Conservation (phyloP, 1,284 basidiomycete genomes). For the Leccinum subrobustum region DNA sequence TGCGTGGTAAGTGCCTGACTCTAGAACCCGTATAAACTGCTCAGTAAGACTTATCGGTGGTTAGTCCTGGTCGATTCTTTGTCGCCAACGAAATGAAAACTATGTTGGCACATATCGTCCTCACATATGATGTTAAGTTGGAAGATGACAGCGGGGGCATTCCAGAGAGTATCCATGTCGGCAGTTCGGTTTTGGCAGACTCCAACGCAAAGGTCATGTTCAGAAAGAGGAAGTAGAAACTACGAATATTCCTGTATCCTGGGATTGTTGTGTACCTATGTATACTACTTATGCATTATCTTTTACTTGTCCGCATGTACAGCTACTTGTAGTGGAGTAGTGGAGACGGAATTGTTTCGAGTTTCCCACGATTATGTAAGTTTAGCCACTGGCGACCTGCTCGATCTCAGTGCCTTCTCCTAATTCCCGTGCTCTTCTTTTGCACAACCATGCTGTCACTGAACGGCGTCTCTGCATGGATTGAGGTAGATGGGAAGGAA, state of each 20-base stretch:
- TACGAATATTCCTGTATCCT: neutral
- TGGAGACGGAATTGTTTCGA: neutral
- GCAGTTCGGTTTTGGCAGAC: neutral
- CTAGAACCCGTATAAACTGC: neutral
- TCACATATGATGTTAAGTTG: constrained; percentile 30
- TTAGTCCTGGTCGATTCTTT: constrained; percentile 35
- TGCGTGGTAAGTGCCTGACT: constrained; percentile 15
- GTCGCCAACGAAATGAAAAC: constrained; percentile 27
- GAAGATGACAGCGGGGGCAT: constrained; percentile 18
- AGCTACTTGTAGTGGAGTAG: neutral
- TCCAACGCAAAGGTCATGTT: constrained; percentile 6
- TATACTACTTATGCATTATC: no score
- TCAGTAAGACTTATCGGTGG: neutral
- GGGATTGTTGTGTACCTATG: neutral
- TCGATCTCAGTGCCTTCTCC: neutral
- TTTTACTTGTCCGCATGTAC: neutral
- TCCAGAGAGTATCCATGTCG: constrained; percentile 14
- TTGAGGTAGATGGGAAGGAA: constrained; percentile 33
- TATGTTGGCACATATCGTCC: constrained; percentile 30
- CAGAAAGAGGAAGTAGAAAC: constrained; percentile 3
- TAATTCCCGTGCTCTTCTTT: neutral
- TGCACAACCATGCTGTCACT: constrained; percentile 26
- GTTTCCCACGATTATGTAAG: neutral
- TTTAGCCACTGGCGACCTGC: neutral
- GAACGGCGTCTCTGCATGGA: constrained; percentile 31